A percentile compares a stretch with the other conserved stretches of the same genome.
These are phyloP conservation scores for Colletotrichum simmondsii DNA, from an alignment of 2,329 filamentous ascomycete genomes.

Conservation along the genomic window DNA sequence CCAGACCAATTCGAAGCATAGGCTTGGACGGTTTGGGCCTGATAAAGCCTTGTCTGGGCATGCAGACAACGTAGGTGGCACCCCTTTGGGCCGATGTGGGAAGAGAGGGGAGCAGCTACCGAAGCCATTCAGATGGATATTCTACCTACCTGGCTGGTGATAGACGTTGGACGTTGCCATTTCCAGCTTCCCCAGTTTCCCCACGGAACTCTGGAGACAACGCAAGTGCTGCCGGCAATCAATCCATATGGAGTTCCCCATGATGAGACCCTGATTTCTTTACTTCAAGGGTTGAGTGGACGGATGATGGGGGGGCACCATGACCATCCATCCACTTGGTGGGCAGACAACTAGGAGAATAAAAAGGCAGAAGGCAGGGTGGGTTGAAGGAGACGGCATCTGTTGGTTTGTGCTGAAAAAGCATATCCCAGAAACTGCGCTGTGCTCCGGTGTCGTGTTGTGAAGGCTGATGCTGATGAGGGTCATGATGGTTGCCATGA, in stretches of 20 bases:
- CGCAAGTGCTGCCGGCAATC: neutral
- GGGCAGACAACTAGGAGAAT: constrained; percentile 3
- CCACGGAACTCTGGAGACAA: constrained; percentile 2
- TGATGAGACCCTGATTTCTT: neutral
- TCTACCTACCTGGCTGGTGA: neutral
- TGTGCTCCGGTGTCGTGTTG: constrained; percentile 3
- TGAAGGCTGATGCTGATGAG: constrained; percentile 7
- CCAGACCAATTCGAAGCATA: constrained; percentile 15
- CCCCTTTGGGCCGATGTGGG: neutral
- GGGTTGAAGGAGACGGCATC: neutral
- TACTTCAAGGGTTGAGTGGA: neutral
- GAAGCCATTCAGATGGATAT: constrained; percentile 8
- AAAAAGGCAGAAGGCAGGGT: neutral
- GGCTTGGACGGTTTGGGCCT: constrained; percentile 23
- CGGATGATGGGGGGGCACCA: neutral
- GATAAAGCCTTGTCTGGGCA: constrained; percentile 25
- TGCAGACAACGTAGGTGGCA: constrained; percentile 31
- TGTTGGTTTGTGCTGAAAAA: constrained; percentile 19
- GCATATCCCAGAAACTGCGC: constrained; percentile 6
- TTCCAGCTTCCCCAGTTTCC: constrained; percentile 5
- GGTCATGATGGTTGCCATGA: neutral
- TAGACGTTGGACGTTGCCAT: constrained; percentile 1
- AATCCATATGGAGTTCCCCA: constrained; percentile 2
- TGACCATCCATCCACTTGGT: neutral
- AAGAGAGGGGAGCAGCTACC: constrained; percentile 5